Evolutionary conservation across 441 rosid genomes (phyloP).

Genomic region (Populus tomentosa): DNA sequence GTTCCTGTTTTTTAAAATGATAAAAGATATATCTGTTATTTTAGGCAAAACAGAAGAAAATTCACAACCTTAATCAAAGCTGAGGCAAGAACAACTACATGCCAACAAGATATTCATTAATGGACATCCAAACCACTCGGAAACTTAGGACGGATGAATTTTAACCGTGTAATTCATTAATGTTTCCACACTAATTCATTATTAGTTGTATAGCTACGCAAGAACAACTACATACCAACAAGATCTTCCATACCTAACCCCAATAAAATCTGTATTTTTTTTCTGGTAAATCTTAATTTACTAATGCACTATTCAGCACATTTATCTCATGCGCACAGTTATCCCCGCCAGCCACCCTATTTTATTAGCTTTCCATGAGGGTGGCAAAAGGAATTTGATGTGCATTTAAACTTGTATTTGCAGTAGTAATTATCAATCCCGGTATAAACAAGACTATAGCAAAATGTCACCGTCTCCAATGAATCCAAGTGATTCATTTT

Average conservation of each 20-base stretch:
- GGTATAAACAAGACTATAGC: conserved; percentile 8
- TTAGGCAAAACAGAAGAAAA: too few relatives aligned
- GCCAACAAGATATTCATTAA: too few relatives aligned
- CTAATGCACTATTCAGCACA: background rate
- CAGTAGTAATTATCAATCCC: conserved; percentile 7
- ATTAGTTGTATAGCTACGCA: background rate
- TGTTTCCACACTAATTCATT: background rate
- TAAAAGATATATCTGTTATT: too few relatives aligned
- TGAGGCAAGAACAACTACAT: too few relatives aligned
- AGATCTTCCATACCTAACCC: conserved; percentile 3
- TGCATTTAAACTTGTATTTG: background rate
- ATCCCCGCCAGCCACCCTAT: background rate
- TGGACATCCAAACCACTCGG: conserved; percentile 6
- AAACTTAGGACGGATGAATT: background rate
- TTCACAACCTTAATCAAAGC: too few relatives aligned
- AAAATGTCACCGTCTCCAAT: conserved; percentile 24
- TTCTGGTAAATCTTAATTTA: background rate
- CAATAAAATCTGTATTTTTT: background rate
- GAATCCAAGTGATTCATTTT: conserved; percentile 20
- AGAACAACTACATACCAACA: conserved; percentile 1
- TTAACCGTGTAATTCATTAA: background rate
- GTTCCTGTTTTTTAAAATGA: too few relatives aligned
- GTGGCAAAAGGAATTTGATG: background rate
- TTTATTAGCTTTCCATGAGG: background rate
- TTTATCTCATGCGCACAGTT: conserved; percentile 6